Percentiles rank a stretch among this genome's conserved stretches.
These are phyloP conservation scores for Cladophialophora psammophila DNA, from an alignment of 2,329 filamentous ascomycete species.

Conservation along the genomic window DNA sequence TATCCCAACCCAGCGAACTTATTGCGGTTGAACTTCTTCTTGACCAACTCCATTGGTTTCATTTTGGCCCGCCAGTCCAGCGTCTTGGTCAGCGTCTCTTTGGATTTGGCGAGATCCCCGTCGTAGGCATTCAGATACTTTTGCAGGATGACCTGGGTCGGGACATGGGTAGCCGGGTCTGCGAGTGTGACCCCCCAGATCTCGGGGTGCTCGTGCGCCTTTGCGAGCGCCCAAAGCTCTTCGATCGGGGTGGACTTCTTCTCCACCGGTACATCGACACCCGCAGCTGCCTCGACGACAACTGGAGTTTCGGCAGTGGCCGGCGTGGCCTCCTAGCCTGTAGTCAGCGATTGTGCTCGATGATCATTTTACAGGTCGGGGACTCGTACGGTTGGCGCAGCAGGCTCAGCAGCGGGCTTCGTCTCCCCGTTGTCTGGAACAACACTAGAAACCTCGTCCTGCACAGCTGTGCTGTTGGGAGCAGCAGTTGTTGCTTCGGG, in stretches of 20 bases:
- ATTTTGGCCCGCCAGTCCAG: slow-evolving; percentile 82
- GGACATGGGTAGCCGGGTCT: slow-evolving; percentile 62
- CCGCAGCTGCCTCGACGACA: slow-evolving; percentile 18
- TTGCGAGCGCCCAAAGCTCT: slow-evolving; percentile 37
- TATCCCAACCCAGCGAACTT: slow-evolving; percentile 84
- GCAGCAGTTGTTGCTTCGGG: slow-evolving; percentile 31
- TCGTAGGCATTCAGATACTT: slow-evolving; percentile 94
- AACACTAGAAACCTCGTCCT: slow-evolving; percentile 28
- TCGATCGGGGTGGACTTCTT: slow-evolving; percentile 34
- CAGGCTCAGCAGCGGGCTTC: slow-evolving; percentile 8
- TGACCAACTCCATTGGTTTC: slow-evolving; percentile 72
- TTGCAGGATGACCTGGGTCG: slow-evolving; percentile 83
- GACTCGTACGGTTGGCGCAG: slow-evolving; percentile 11
- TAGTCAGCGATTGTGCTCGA: slow-evolving; percentile 17
- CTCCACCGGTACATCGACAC: slow-evolving; percentile 19
- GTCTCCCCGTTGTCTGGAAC: slow-evolving; percentile 20
- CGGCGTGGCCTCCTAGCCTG: slow-evolving; percentile 5
- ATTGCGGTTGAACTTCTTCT: slow-evolving; percentile 67
- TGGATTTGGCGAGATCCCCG: slow-evolving; percentile 74
- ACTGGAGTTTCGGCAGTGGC: slow-evolving; percentile 27
- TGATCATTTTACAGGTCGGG: too few relatives aligned
- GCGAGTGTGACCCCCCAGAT: slow-evolving; percentile 83
- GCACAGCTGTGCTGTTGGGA: slow-evolving; percentile 31
- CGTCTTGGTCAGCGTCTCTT: slow-evolving; percentile 78
- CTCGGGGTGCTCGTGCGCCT: slow-evolving; percentile 67